Evolutionary conservation across 169 alveolate species (phyloP).

Genomic region (Cryptosporidium sp.): DNA sequence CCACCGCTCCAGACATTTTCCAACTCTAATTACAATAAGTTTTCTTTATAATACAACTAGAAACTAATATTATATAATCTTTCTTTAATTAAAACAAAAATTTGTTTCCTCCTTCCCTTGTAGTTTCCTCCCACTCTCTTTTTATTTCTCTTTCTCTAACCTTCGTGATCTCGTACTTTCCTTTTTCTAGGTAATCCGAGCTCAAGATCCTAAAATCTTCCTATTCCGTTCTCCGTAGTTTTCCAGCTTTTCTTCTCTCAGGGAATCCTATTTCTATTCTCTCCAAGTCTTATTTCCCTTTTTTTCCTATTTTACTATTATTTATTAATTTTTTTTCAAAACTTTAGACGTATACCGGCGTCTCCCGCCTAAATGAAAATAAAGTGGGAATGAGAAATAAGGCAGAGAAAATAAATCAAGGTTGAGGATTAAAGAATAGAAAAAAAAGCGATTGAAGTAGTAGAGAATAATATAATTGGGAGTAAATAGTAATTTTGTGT

Average conservation of each 20-base stretch:
- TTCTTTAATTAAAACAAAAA: not conserved
- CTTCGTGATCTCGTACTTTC: not conserved
- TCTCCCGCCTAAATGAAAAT: not conserved
- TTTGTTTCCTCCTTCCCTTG: not conserved
- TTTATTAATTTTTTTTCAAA: not conserved
- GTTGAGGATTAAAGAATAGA: not conserved
- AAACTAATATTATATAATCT: not conserved
- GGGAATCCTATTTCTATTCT: not conserved
- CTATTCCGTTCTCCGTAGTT: not conserved
- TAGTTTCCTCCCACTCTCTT: not conserved
- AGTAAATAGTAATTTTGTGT: not conserved
- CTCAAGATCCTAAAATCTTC: not conserved
- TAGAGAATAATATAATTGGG: not conserved
- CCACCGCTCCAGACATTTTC: not conserved
- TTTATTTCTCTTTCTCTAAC: not conserved
- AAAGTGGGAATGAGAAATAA: not conserved
- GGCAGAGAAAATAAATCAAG: not conserved
- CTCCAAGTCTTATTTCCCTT: not conserved
- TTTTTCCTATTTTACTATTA: not conserved
- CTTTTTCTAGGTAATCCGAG: not conserved
- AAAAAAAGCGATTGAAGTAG: not conserved
- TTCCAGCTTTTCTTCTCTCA: not conserved
- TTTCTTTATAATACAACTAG: not conserved
- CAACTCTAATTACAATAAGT: not conserved
- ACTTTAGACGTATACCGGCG: not conserved